Evolutionary conservation across 1,139 yeast species (phyloP), one percentile per base, ranked within the genome.

Genomic region (Candida freyschussii): DNA sequence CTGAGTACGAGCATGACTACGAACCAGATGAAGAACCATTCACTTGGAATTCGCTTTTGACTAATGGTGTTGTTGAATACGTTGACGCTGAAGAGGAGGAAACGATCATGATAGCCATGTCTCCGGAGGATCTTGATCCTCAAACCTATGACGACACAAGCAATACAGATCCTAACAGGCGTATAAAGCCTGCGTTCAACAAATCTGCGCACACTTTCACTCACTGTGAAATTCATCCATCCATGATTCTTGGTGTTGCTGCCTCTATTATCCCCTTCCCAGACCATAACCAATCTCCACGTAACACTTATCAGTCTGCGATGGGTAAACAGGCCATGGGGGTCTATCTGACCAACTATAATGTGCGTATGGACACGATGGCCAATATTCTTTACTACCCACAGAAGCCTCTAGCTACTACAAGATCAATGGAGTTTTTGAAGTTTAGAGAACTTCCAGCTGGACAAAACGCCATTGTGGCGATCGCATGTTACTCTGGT

Each of bases 261-360:
- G 99, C 99, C 8, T 85, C 96, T 25, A 89, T 91, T 59, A 91
- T 91, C 72, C 99, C 99, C 17, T 91, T 91, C 84, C 99, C 99
- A 12, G 98, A 91, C 65, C 99, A 91, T 63, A 91, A 91, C 62
- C 99, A 91, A 66, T 87, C 96, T 5, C 98, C 98, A 30, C 81
- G 98, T 73, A 91, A 91, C 59, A 91, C 98, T 0, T 91, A 91
- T 65, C 98, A 91, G 66, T 91, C 96, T 74, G 98, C 98, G 58
- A 91, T 91, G 98, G 98, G 98, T 77, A 91, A 91, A 63, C 99
- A 91, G 67, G 99, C 99, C 40, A 91, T 91, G 98, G 99, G 99
- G 57, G 98, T 93, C n/a, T 89, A 86, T 62, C 72, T 91, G 55
- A 91, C 98, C 5, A 91, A 91, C 56, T 93, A 91, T 59, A 75